Evolutionary conservation across 345 rosid species (phyloP).

Genomic region (Moricandia arvensis): DNA sequence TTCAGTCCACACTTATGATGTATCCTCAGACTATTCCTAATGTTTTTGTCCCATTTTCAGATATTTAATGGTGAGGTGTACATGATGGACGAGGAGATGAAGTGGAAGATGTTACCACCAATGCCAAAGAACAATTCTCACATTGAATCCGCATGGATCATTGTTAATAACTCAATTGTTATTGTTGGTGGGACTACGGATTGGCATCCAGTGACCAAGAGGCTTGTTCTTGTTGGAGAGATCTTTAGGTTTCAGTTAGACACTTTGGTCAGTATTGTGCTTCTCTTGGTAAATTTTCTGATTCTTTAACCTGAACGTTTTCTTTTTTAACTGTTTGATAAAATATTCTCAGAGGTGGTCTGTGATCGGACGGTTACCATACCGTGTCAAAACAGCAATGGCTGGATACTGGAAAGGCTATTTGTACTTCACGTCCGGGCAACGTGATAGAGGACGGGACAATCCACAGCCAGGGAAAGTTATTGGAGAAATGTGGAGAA

Average conservation of each 20-base stretch:
- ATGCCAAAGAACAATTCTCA: slow-evolving; percentile 89
- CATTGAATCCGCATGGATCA: slow-evolving; percentile 76
- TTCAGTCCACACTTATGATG: not conserved
- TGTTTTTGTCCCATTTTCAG: slow-evolving; percentile 40
- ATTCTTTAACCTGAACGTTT: not conserved
- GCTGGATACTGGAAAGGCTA: slow-evolving; percentile 76
- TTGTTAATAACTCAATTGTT: slow-evolving; percentile 70
- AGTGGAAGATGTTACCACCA: slow-evolving; percentile 65
- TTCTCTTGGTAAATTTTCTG: not conserved
- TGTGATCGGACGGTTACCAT: slow-evolving; percentile 79
- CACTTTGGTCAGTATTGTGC: slow-evolving; percentile 44
- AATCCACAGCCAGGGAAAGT: slow-evolving; percentile 82
- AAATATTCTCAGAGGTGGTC: slow-evolving; percentile 67
- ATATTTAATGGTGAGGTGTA: slow-evolving; percentile 74
- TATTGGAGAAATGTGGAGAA: slow-evolving; percentile 78
- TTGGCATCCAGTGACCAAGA: slow-evolving; percentile 74
- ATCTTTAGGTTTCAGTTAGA: slow-evolving; percentile 64
- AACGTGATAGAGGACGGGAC: slow-evolving; percentile 73
- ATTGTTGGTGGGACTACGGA: slow-evolving; percentile 79
- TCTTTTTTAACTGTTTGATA: not conserved
- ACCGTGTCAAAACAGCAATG: slow-evolving; percentile 64
- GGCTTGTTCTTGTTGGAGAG: slow-evolving; percentile 82
- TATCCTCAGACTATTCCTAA: not conserved
- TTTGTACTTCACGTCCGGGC: slow-evolving; percentile 83
- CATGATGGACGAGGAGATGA: slow-evolving; percentile 71